Base-by-base conservation (phyloP, 2,329 filamentous ascomycete species). In the Diaporthe aspalathi region DNA sequence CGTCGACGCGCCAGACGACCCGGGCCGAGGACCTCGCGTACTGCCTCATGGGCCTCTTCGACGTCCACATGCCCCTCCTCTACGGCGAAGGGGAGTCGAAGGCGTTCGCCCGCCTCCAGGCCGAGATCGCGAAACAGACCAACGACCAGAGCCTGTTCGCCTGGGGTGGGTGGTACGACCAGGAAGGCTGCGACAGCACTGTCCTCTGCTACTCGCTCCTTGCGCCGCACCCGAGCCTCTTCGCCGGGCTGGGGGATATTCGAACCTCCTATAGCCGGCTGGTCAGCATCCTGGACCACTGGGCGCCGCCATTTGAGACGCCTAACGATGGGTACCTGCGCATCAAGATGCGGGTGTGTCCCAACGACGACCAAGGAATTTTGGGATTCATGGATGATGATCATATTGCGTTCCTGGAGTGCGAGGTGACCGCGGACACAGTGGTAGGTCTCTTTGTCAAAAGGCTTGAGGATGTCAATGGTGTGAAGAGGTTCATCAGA, bases 21-120 rank as follows among this genome's bases (percentile, higher is more conserved):
- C 74, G 77, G 4, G 53, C 72, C 5, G 77, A 79, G 65, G 78
- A 79, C 38, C 49, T 72, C 1, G 76, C 78, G 1, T 79, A 79
- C 65, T 77, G 75, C 24, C 74, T 79, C 2, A 73, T 79, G 22
- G 78, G 78, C 9, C 74, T 79, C 0, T 79, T 79, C 70, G 74
- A 77, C 45, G 71, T 79, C 1, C 75, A 77, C 45, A 77, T 79
- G 75, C 74, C 76, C 2, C 70, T 78, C 11, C 72, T 79, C 27
- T 79, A 79, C 65, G 78, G 78, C 14, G 78, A 79, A 67, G 78
- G 75, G 1, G 32, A 24, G 20, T 29, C 17, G 1, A 76, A 74
- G 17, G 76, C 77, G 2, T 78, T 78, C 29, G 70, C 68, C 3
- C 72, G 77, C 9, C 70, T 78, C 5, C 77, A 78, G 52, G 73